These are phyloP conservation scores for Dioszegia aurantiaca DNA, from an alignment of 768 basidiomycete genomes.

Conservation along the genomic window DNA sequence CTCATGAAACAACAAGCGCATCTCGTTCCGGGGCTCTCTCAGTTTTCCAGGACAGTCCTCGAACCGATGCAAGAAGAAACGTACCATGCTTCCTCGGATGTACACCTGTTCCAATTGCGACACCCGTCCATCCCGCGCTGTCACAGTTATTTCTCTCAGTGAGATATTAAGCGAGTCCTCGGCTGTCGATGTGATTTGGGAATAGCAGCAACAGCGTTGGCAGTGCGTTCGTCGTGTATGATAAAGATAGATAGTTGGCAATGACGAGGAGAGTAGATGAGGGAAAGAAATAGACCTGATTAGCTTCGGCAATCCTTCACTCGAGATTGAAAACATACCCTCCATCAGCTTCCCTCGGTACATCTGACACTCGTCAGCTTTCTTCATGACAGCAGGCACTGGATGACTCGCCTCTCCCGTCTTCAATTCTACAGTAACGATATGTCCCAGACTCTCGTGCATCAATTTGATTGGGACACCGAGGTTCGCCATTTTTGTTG, in stretches of 20 bases:
- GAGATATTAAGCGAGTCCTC: conserved; percentile 98
- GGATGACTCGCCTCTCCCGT: conserved; percentile 68
- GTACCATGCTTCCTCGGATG: conserved; percentile 93
- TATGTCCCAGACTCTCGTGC: conserved; percentile 92
- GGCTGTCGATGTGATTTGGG: conserved; percentile 58
- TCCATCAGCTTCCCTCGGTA: conserved; percentile 97
- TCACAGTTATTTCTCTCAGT: conserved; percentile 92
- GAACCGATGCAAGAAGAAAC: conserved; percentile 5
- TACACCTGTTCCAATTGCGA: conserved; percentile 99
- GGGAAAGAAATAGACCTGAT: conserved; percentile 3
- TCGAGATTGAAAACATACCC: conserved; percentile 59
- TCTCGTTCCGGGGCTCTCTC: neutral
- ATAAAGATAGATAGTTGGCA: neutral
- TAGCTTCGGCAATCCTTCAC: neutral
- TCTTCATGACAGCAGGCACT: neutral
- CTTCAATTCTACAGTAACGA: conserved; percentile 97
- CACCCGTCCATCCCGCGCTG: conserved; percentile 94
- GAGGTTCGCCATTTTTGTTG: conserved; percentile 53
- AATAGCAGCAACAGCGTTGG: neutral
- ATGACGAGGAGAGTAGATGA: neutral
- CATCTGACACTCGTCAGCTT: conserved; percentile 52
- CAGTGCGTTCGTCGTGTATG: too few species aligned
- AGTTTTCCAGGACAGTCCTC: neutral
- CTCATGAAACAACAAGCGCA: too few species aligned
- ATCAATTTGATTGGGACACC: conserved; percentile 95